phyloP scores from a whole-genome alignment of 768 basidiomycete species.

The Postia placenta region DNA sequence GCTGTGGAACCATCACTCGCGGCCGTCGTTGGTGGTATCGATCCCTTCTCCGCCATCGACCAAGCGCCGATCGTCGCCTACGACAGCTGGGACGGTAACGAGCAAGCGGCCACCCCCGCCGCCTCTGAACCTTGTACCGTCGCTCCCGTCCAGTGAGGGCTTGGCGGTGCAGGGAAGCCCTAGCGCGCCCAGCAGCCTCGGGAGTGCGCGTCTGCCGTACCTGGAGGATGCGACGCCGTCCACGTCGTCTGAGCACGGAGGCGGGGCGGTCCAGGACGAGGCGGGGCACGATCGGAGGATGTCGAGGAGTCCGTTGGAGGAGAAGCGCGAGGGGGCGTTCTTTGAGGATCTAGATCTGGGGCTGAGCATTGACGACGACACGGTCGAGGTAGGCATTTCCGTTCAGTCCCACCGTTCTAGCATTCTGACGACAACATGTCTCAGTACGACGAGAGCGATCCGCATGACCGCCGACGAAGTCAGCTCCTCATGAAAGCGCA shows the following conservation, averaged over 20 bases:
- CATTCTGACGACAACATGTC: conserved; percentile 19
- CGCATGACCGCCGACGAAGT: conserved; percentile 68
- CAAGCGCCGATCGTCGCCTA: conserved; percentile 30
- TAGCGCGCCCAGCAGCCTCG: conserved; percentile 25
- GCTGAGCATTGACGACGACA: conserved; percentile 37
- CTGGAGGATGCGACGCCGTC: conserved; percentile 26
- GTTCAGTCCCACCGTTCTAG: not conserved
- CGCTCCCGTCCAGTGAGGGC: conserved; percentile 22
- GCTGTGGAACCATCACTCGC: conserved; percentile 18
- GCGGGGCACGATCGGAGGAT: not conserved
- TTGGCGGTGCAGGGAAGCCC: conserved; percentile 33
- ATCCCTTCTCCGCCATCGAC: conserved; percentile 34
- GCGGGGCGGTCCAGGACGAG: not conserved
- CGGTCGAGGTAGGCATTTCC: conserved; percentile 26
- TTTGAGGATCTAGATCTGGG: conserved; percentile 43
- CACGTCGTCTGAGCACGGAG: conserved; percentile 15
- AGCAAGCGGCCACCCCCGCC: conserved; percentile 39
- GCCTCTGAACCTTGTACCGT: conserved; percentile 36
- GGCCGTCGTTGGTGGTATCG: conserved; percentile 28
- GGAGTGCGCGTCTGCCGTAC: conserved; percentile 41
- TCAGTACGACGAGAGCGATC: conserved; percentile 66
- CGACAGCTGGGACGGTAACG: conserved; percentile 21
- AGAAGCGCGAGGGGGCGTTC: conserved; percentile 40
- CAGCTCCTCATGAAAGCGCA: conserved; percentile 70
- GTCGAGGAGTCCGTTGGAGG: conserved; percentile 30